phyloP scores from a whole-genome alignment of 176 grass and related monocot genomes.

The Cocos nucifera region DNA sequence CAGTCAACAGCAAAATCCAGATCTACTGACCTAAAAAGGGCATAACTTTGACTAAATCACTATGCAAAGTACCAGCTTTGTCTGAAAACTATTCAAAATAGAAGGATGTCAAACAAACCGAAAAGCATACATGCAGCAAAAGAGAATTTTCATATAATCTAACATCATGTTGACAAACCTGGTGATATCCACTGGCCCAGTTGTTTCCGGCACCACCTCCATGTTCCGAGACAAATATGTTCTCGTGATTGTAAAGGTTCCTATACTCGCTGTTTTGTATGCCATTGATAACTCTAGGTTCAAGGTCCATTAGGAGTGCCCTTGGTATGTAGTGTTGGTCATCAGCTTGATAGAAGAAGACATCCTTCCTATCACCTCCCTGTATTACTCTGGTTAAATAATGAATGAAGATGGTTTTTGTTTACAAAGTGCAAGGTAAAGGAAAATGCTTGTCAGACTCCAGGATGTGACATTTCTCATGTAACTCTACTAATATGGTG shows the following conservation, averaged over 20 bases:
- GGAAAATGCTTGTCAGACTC: no score
- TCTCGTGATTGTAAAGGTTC: constrained; percentile 97
- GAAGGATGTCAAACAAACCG: no score
- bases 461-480: no score
- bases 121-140: not conserved
- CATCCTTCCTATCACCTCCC: constrained; percentile 98
- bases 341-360: constrained; percentile 99
- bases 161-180: constrained; percentile 33
- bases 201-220: constrained; percentile 99
- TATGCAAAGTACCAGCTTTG: no score
- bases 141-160: not conserved
- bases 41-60: no score
- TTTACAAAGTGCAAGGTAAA: no score
- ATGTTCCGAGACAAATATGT: constrained; percentile 90
- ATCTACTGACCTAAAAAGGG: no score
- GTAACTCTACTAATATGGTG: no score
- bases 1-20: no score
- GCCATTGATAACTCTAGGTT: constrained; percentile 93
- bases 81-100: no score
- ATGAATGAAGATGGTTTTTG: no score
- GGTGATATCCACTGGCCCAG: constrained; percentile 97
- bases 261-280: constrained; percentile 96
- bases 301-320: constrained; percentile 92
- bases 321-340: constrained; percentile 98
- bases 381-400: constrained; percentile 13